Base-by-base conservation (phyloP, 2,329 filamentous ascomycete genomes). In the Grosmannia penicillata region DNA sequence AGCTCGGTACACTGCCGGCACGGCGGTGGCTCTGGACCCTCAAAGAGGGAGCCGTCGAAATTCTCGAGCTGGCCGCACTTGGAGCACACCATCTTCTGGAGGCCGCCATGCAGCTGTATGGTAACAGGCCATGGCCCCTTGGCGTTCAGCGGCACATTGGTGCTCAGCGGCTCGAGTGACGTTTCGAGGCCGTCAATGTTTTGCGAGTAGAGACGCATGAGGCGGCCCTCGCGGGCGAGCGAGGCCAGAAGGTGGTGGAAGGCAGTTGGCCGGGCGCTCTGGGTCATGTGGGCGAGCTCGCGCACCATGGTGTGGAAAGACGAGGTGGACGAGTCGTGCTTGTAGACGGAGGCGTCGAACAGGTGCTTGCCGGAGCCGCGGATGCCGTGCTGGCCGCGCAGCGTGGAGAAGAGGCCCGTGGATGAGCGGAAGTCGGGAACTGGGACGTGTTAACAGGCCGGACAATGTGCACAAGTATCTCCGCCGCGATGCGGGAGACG, bases 161-260 rank as follows among this genome's bases (percentile, higher is more conserved):
- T 96, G 21, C 72, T 69, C 8, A 98, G 65, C 3, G 89, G 87
- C 33, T 75, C 65, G 57, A 98, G 70, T 8, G 76, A 73, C 0
- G 84, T 91, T 51, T 98, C 91, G 47, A 98, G 82, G 42, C 87
- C 85, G 60, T 98, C 91, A 25, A 98, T 89, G 49, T 98, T 98
- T 54, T 98, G 91, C 3, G 84, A 89, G 57, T 98, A 98, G 7
- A 98, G 70, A 31, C 91, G 82, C 53, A 95, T 66, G 19, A 98
- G 62, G 17, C 91, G 82, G 31, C 81, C 83, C 58, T 96, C 86
- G 41, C 82, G 72, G 4, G 89, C 84, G 18, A 98, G 68, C 4
- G 86, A 89, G 34, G 91, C 91, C 31, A 98, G 70, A 58, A 98
- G 72, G 54, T 95, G 83, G 63, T 98, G 91, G 54, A 98, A 98